These are phyloP conservation scores for Fusarium agapanthi DNA, from an alignment of 2,329 filamentous ascomycete species.

Conservation along the genomic window DNA sequence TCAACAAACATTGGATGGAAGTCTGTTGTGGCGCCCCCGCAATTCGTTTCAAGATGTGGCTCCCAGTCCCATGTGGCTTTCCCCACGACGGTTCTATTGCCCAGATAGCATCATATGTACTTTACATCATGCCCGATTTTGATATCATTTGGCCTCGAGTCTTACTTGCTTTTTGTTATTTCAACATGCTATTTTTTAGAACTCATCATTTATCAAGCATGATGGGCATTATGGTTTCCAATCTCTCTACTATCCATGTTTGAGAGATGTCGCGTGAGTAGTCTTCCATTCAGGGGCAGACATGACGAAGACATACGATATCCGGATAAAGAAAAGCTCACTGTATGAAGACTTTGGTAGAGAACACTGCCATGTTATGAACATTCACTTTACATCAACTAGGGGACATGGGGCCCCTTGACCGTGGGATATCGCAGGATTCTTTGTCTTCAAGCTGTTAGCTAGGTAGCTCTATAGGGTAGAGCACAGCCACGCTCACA, in stretches of 20 bases:
- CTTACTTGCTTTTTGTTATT: too few relatives aligned
- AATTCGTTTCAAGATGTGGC: constrained; percentile 18
- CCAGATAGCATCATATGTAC: background rate
- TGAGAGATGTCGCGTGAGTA: constrained; percentile 7
- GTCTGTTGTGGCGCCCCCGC: constrained; percentile 26
- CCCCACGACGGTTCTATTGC: background rate
- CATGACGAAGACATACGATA: background rate
- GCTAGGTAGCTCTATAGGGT: constrained; percentile 15
- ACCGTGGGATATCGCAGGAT: constrained; percentile 3
- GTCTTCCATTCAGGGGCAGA: background rate
- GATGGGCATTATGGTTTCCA: background rate
- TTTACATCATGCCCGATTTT: background rate
- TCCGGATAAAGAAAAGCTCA: background rate
- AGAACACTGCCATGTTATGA: background rate
- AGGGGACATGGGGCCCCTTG: background rate
- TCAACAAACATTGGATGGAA: constrained; percentile 21
- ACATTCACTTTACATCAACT: background rate
- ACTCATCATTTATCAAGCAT: background rate
- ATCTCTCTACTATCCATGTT: background rate
- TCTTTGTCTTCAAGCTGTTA: background rate
- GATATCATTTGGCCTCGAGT: background rate
- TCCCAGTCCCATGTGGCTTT: constrained; percentile 17
- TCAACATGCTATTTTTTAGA: background rate
- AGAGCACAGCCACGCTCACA: constrained; percentile 1
- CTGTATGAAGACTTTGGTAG: background rate